Evolutionary conservation across 192 early-diverging fungal genomes (phyloP).

Genomic region (Podila minutissima): DNA sequence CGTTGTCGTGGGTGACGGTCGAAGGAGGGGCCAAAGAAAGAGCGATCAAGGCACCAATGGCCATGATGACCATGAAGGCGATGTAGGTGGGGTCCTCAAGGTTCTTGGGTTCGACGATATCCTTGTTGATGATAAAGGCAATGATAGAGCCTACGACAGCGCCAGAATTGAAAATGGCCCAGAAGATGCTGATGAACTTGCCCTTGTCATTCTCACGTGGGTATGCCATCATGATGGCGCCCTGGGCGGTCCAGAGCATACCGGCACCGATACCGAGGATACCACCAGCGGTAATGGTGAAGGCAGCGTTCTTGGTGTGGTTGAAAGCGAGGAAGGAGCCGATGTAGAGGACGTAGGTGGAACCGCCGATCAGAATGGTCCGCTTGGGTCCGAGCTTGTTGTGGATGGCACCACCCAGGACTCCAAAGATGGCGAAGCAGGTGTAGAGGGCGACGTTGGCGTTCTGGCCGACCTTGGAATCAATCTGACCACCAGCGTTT

Average conservation of each 20-base stretch:
- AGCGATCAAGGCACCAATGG: slow-evolving; percentile 61
- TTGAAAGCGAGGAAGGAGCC: slow-evolving; percentile 73
- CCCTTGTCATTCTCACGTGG: slow-evolving; percentile 78
- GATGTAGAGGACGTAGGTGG: slow-evolving; percentile 77
- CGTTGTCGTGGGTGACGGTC: slow-evolving; percentile 69
- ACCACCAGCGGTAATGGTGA: slow-evolving; percentile 75
- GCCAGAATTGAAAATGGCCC: slow-evolving; percentile 81
- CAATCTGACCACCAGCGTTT: slow-evolving; percentile 69
- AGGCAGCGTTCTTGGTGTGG: slow-evolving; percentile 54
- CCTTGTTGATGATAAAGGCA: slow-evolving; percentile 71
- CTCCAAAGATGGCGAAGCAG: slow-evolving; percentile 77
- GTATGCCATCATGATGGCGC: slow-evolving; percentile 84
- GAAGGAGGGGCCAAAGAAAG: slow-evolving; percentile 61
- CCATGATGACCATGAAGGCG: slow-evolving; percentile 72
- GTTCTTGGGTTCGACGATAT: slow-evolving; percentile 41
- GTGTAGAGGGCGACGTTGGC: slow-evolving; percentile 77
- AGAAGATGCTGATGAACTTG: slow-evolving; percentile 79
- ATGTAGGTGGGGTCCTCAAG: slow-evolving; percentile 75
- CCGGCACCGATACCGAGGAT: slow-evolving; percentile 80
- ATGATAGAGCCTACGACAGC: slow-evolving; percentile 79
- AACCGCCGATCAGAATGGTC: slow-evolving; percentile 69
- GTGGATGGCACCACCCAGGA: slow-evolving; percentile 73
- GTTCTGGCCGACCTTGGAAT: slow-evolving; percentile 64
- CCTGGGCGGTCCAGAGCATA: slow-evolving; percentile 72
- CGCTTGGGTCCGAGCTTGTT: slow-evolving; percentile 75